Base-by-base conservation (phyloP, 768 basidiomycete genomes). In the Hortiboletus campestris region DNA sequence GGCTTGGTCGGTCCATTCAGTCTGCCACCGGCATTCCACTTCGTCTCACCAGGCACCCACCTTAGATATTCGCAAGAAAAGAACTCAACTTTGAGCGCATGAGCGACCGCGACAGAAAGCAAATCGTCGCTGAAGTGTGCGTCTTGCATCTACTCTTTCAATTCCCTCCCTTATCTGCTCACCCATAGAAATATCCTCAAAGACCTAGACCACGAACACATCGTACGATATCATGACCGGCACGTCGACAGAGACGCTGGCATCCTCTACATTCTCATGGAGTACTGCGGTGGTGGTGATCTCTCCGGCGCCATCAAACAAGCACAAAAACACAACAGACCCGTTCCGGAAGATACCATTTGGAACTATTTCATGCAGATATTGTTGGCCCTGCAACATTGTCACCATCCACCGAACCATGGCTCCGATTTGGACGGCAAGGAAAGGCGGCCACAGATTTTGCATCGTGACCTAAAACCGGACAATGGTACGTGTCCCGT, bases 281-380 rank as follows among this genome's bases (percentile, higher is more conserved):
- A 99, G 76, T 98, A 93, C 70, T 99, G 97, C 67, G 94, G 93
- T 6, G 95, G 94, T 20, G 97, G 97, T 13, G 97, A 99, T 75
- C 81, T 99, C 51, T 91, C 91, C 2, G 76, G 82, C 35, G 74
- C 97, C 65, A 97, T 98, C 71, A 91, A 92, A 66, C 86, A 85
- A 58, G 83, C 89, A 1, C 71, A 77, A 57, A 86, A 84, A 67
- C 77, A 83, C 52, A 83, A 80, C 56, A 80, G 88, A 49, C 82
- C 84, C 3, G 84, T 98, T 50, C 81, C 92, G 1, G 97, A 99
- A 75, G 94, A 97, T 58, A 89, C 88, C 8, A 84, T 99, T 40
- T 98, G 97, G 97, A 84, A 84, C 65, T 98, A 96, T 68, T 94
- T 99, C 66, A 84, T 91, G 76, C 97, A 99, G 67, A 89, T 96